Conservation (phyloP, 1,139 yeast species). For the Casaregolazyma lundiana region DNA sequence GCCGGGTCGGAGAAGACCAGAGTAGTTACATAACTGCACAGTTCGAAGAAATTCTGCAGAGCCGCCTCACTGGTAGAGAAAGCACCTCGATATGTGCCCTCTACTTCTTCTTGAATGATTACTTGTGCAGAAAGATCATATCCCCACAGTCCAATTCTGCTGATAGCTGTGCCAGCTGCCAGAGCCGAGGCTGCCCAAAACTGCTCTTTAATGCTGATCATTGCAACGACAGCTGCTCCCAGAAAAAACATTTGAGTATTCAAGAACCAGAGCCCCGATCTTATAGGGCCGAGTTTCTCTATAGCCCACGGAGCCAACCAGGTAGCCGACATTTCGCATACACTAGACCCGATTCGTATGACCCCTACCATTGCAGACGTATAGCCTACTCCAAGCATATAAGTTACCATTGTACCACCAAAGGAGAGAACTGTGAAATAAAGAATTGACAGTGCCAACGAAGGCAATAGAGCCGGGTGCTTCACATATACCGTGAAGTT, state of each 20-base stretch:
- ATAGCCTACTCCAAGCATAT: slow-evolving; percentile 29
- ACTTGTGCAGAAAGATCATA: slow-evolving; percentile 36
- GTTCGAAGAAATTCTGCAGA: slow-evolving; percentile 33
- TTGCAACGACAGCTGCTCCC: slow-evolving; percentile 10
- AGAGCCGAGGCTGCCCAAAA: slow-evolving; percentile 15
- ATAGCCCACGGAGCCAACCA: slow-evolving; percentile 29
- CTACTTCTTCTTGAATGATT: slow-evolving; percentile 32
- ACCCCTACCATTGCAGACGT: slow-evolving; percentile 31
- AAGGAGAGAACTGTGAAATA: slow-evolving; percentile 36
- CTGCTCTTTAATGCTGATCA: slow-evolving; percentile 11
- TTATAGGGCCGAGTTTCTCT: slow-evolving; percentile 27
- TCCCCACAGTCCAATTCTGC: slow-evolving; percentile 40
- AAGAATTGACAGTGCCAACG: slow-evolving; percentile 34
- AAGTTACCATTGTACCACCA: slow-evolving; percentile 35
- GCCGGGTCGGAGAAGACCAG: slow-evolving; percentile 33
- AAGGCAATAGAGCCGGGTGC: slow-evolving; percentile 50
- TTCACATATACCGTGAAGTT: slow-evolving; percentile 22
- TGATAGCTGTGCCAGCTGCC: slow-evolving; percentile 30
- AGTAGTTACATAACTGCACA: slow-evolving; percentile 31
- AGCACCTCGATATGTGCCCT: slow-evolving; percentile 29
- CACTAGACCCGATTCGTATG: slow-evolving; percentile 29
- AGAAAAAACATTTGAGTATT: slow-evolving; percentile 24
- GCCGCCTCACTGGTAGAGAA: slow-evolving; percentile 37
- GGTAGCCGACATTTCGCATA: slow-evolving; percentile 33
- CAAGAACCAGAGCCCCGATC: slow-evolving; percentile 32